phyloP scores from a whole-genome alignment of 2,329 filamentous ascomycete genomes.

The Cladosporium oxysporum region DNA sequence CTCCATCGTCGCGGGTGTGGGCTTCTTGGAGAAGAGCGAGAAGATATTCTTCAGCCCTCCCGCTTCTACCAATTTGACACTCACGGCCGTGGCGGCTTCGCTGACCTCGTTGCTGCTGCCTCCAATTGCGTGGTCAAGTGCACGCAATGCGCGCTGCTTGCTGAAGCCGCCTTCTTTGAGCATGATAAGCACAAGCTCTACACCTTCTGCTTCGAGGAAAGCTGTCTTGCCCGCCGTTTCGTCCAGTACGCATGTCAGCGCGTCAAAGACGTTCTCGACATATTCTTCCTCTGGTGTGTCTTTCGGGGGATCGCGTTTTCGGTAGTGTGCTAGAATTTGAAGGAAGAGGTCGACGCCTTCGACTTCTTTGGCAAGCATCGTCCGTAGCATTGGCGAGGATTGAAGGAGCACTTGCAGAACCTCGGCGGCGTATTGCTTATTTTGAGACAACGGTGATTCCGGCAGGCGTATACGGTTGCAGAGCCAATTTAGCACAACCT shows the following conservation, averaged over 20 bases:
- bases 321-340: slow-evolving; percentile 80
- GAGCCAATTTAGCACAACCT: slow-evolving; percentile 76
- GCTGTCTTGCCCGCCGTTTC: slow-evolving; percentile 73
- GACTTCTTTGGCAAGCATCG: slow-evolving; percentile 54
- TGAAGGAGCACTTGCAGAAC: slow-evolving; percentile 87
- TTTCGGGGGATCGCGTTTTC: slow-evolving; percentile 80
- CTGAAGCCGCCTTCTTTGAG: slow-evolving; percentile 83
- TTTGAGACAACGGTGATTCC: slow-evolving; percentile 74
- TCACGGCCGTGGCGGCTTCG: slow-evolving; percentile 60
- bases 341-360: slow-evolving; percentile 79
- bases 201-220: slow-evolving; percentile 85
- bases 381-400: slow-evolving; percentile 66
- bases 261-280: slow-evolving; percentile 90
- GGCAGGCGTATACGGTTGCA: slow-evolving; percentile 69
- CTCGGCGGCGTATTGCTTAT: slow-evolving; percentile 94
- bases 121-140: slow-evolving; percentile 79
- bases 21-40: slow-evolving; percentile 82
- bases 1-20: slow-evolving; percentile 67
- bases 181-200: slow-evolving; percentile 91
- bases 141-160: slow-evolving; percentile 71
- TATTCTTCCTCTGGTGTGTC: slow-evolving; percentile 91
- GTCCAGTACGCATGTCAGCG: slow-evolving; percentile 77
- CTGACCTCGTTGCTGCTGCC: slow-evolving; percentile 44
- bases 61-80: slow-evolving; percentile 74
- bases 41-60: slow-evolving; percentile 85